Evolutionary conservation across 352 stramenopile species (phyloP).

Genomic region (Pythium vanterpoolii): DNA sequence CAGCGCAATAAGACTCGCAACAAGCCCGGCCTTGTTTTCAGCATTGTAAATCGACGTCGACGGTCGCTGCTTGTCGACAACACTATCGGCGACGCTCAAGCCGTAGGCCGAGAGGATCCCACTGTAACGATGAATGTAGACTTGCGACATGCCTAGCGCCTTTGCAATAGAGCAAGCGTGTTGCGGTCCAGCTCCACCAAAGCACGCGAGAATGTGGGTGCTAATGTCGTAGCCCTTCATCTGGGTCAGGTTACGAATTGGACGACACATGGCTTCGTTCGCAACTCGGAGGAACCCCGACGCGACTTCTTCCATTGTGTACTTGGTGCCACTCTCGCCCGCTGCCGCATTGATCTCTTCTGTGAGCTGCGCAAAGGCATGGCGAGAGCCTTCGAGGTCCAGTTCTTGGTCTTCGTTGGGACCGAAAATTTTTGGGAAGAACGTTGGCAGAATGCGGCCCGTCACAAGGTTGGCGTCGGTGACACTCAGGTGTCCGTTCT

Average conservation of each 20-base stretch:
- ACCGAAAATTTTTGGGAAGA: conserved; percentile 99
- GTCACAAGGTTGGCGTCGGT: conserved; percentile 99
- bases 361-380: conserved; percentile 91
- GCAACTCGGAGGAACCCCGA: conserved; percentile 98
- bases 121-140: conserved; percentile 98
- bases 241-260: conserved; percentile 97
- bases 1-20: conserved; percentile 46
- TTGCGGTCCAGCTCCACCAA: conserved; percentile 97
- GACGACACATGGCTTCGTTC: conserved; percentile 99
- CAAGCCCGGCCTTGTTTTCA: conserved; percentile 44
- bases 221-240: conserved; percentile 98
- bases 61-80: conserved; percentile 96
- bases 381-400: conserved; percentile 91
- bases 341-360: conserved; percentile 82
- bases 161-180: conserved; percentile 97
- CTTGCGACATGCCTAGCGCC: conserved; percentile 95
- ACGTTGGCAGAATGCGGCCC: conserved; percentile 94
- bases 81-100: conserved; percentile 95
- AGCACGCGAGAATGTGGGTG: conserved; percentile 95
- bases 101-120: conserved; percentile 98
- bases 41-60: conserved; percentile 62
- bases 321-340: conserved; percentile 47
- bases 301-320: conserved; percentile 93
- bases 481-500: conserved; percentile 95
- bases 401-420: conserved; percentile 96